Evolutionary conservation across 1,284 basidiomycete genomes (phyloP).

Genomic region (Cutaneotrichosporon cutaneum): DNA sequence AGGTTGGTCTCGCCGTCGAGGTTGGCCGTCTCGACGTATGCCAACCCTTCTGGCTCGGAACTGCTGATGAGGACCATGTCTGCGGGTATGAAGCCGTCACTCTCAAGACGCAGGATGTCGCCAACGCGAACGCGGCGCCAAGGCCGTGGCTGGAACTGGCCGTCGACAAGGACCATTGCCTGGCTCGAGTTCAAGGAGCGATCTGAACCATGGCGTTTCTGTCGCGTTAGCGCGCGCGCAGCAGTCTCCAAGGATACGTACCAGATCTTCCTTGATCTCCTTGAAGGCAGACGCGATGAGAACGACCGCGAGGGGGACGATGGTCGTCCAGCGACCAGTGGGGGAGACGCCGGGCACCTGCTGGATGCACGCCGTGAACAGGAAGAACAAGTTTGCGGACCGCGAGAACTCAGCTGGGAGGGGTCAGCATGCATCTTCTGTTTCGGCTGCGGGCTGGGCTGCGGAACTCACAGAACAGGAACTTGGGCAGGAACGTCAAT

Average conservation of each 20-base stretch:
- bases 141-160: slow-evolving; percentile 69
- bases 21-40: slow-evolving; percentile 97
- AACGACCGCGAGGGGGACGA: slow-evolving; percentile 84
- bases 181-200: slow-evolving; percentile 82
- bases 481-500: slow-evolving; percentile 87
- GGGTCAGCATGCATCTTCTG: background rate
- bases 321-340: slow-evolving; percentile 93
- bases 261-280: slow-evolving; percentile 89
- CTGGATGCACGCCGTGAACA: slow-evolving; percentile 97
- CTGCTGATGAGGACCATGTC: slow-evolving; percentile 85
- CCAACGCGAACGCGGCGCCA: slow-evolving; percentile 92
- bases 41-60: slow-evolving; percentile 93
- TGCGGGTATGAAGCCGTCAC: slow-evolving; percentile 93
- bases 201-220: slow-evolving; percentile 94
- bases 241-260: slow-evolving; percentile 28
- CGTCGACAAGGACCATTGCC: slow-evolving; percentile 70
- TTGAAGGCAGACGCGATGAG: slow-evolving; percentile 95
- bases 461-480: slow-evolving; percentile 71
- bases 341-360: slow-evolving; percentile 98
- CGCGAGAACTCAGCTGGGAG: slow-evolving; percentile 59
- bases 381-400: slow-evolving; percentile 98
- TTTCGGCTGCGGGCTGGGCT: background rate
- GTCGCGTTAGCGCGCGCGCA: slow-evolving; percentile 18
- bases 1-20: slow-evolving; percentile 97
- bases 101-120: slow-evolving; percentile 86